These are phyloP conservation scores for Tricholomella constricta DNA, from an alignment of 768 basidiomycete species.

Conservation along the genomic window DNA sequence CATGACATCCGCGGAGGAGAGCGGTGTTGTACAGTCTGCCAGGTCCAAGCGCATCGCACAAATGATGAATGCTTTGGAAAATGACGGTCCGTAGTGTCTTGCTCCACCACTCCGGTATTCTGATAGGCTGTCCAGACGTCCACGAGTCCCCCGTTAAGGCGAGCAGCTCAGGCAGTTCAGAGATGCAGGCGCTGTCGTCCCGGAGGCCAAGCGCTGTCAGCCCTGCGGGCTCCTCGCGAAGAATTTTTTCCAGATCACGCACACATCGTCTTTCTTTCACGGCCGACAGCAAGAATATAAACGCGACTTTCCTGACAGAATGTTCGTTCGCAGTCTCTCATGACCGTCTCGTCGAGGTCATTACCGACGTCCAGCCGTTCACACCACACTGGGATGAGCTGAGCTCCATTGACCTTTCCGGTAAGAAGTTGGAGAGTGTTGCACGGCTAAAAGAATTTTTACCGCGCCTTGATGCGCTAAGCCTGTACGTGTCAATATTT, in stretches of 20 bases:
- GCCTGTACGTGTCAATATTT: constrained; percentile 59
- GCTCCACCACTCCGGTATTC: background rate
- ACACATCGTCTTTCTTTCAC: constrained; percentile 35
- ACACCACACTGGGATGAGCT: constrained; percentile 94
- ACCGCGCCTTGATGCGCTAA: constrained; percentile 73
- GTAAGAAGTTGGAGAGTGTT: constrained; percentile 76
- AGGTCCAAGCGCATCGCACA: constrained; percentile 81
- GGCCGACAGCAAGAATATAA: constrained; percentile 34
- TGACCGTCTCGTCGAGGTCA: constrained; percentile 86
- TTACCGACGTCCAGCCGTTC: constrained; percentile 94
- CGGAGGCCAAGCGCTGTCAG: constrained; percentile 38
- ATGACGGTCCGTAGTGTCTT: constrained; percentile 52
- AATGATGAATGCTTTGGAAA: constrained; percentile 75
- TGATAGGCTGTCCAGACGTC: constrained; percentile 27
- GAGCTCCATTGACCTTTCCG: constrained; percentile 69
- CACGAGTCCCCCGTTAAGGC: constrained; percentile 60
- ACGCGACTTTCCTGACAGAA: constrained; percentile 80
- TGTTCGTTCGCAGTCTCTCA: constrained; percentile 96
- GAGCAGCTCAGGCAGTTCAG: constrained; percentile 39
- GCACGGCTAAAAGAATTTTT: constrained; percentile 87
- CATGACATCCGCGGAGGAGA: constrained; percentile 10
- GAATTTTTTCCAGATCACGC: constrained; percentile 48
- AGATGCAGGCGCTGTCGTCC: constrained; percentile 49
- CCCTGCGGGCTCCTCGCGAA: constrained; percentile 35
- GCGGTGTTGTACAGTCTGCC: constrained; percentile 53